Evolutionary conservation across 176 grass and related monocot genomes (phyloP).

Genomic region (Elaeis guineensis): DNA sequence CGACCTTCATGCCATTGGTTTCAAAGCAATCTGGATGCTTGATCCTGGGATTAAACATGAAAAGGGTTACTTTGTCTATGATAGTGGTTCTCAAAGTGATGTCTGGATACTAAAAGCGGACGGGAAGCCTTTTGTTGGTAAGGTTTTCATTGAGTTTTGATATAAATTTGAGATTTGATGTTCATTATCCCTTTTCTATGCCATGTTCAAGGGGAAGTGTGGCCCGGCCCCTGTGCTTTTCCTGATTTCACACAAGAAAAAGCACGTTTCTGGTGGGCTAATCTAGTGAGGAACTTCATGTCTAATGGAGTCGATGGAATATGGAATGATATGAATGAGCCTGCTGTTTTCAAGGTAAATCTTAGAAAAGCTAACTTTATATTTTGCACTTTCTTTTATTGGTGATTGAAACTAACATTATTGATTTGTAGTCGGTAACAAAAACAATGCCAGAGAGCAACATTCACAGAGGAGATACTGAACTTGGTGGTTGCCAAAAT

Average conservation of each 20-base stretch:
- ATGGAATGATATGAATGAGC: conserved; percentile 99
- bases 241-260: conserved; percentile 83
- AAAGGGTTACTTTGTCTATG: conserved; percentile 71
- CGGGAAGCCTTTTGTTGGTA: conserved; percentile 64
- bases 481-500: conserved; percentile 73
- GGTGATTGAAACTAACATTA: too few species aligned
- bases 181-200: not conserved
- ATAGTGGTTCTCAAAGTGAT: conserved; percentile 66
- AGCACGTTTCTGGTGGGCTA: conserved; percentile 77
- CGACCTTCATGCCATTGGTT: conserved; percentile 60
- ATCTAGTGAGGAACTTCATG: conserved; percentile 68
- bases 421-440: conserved; percentile 55
- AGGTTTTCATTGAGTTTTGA: conserved; percentile 3
- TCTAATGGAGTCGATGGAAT: conserved; percentile 89
- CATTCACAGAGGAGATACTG: conserved; percentile 69
- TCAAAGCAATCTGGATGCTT: conserved; percentile 98
- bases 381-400: not conserved
- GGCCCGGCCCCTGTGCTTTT: conserved; percentile 95
- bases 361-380: conserved; percentile 5
- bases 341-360: conserved; percentile 72
- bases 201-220: conserved; percentile 57
- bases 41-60: conserved; percentile 93
- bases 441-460: conserved; percentile 96
- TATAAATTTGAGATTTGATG: not conserved
- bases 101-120: conserved; percentile 69